These are phyloP conservation scores for Mycena vitilis DNA, from an alignment of 768 basidiomycete genomes.

Conservation along the genomic window DNA sequence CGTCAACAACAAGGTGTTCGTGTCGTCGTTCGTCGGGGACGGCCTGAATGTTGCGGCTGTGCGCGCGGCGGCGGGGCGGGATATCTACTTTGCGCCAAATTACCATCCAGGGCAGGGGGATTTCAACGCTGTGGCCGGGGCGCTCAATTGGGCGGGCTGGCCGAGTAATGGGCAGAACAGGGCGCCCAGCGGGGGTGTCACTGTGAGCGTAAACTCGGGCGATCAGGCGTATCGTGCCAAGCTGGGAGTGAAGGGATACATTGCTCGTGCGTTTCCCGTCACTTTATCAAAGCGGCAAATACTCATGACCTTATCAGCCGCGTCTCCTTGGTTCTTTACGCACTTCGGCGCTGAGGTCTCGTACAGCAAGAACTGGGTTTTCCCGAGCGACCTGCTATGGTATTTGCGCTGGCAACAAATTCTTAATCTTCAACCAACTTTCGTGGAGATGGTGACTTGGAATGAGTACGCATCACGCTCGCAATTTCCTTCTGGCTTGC, in stretches of 20 bases:
- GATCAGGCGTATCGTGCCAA: conserved; percentile 30
- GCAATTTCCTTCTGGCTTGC: neutral
- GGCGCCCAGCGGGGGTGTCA: conserved; percentile 30
- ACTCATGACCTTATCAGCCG: conserved; percentile 36
- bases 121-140: conserved; percentile 33
- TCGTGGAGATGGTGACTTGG: conserved; percentile 56
- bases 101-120: conserved; percentile 36
- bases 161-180: conserved; percentile 37
- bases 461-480: conserved; percentile 44
- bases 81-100: conserved; percentile 34
- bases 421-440: conserved; percentile 29
- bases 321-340: conserved; percentile 65
- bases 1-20: conserved; percentile 51
- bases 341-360: conserved; percentile 39
- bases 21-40: conserved; percentile 60
- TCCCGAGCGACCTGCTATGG: conserved; percentile 37
- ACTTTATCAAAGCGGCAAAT: neutral
- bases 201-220: conserved; percentile 22
- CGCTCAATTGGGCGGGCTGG: conserved; percentile 38
- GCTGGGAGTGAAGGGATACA: conserved; percentile 34
- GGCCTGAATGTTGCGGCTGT: conserved; percentile 36
- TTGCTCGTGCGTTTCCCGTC: conserved; percentile 36
- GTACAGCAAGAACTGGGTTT: conserved; percentile 40
- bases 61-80: conserved; percentile 25
- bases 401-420: conserved; percentile 37